Conservation (phyloP, 345 rosid genomes). For the Syzygium grande region DNA sequence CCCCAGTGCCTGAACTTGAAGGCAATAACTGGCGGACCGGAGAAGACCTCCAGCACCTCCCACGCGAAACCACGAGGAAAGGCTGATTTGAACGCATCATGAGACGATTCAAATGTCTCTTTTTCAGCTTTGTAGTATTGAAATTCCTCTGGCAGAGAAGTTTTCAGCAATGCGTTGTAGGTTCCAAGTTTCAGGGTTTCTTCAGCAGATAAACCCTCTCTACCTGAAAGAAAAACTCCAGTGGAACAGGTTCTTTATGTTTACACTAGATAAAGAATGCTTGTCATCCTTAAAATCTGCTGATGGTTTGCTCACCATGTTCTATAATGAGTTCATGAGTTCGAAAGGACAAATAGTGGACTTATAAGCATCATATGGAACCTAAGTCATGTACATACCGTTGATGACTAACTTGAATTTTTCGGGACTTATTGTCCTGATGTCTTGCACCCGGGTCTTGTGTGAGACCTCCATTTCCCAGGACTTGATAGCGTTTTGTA, state of each 20-base stretch:
- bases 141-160: conserved; percentile 51
- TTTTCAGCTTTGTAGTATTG: conserved; percentile 61
- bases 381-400: conserved; percentile 25
- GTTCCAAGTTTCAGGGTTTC: conserved; percentile 56
- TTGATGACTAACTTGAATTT: conserved; percentile 73
- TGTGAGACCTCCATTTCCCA: conserved; percentile 94
- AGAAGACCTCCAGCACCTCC: conserved; percentile 63
- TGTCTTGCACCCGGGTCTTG: conserved; percentile 56
- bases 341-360: background rate
- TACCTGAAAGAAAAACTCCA: conserved; percentile 26
- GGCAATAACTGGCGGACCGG: conserved; percentile 71
- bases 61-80: conserved; percentile 90
- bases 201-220: conserved; percentile 64
- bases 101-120: conserved; percentile 82
- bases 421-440: conserved; percentile 63
- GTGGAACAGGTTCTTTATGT: background rate
- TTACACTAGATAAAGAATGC: background rate
- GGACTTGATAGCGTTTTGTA: conserved; percentile 79
- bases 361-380: background rate
- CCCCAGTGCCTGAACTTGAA: conserved; percentile 96
- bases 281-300: background rate
- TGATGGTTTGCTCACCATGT: background rate
- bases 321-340: background rate
- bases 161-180: conserved; percentile 71
- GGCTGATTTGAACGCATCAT: conserved; percentile 59